Base-by-base conservation (phyloP, 768 basidiomycete species). In the Termitomyces sp. region DNA sequence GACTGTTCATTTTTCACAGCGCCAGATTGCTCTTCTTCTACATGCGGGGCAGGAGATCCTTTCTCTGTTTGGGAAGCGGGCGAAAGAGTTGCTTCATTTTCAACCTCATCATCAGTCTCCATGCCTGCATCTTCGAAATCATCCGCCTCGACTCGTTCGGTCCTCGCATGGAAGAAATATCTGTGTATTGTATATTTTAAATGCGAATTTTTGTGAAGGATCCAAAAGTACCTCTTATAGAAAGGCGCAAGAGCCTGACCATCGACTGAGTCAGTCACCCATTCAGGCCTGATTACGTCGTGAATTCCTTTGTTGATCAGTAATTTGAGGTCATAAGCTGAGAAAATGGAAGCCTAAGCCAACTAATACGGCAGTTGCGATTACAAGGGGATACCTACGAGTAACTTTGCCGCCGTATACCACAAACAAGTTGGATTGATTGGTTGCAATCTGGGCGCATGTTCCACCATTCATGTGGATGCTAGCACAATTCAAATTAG, bases 241-340 rank as follows among this genome's bases (percentile, higher is more conserved):
- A 94, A 72, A 1, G 91, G 86, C 28, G 83, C 70, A 20, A 77
- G 74, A 57, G 80, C 73, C 12, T 78, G 80, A 30, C 75, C 73
- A 6, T 78, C 75, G n/a, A 95, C 77, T 24, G 87, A 94, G 65
- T 94, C 90, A 38, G 77, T 66, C 54, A 98, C 75, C 94, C 94
- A 98, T 30, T 80, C 73, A 0, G 95, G 92, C 56, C 80, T 85
- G 58, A 96, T 73, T 51, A 96, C 84, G 61, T 92, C 87, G 56
- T 85, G 75, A 0, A 77, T 75, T 4, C 79, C 86, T 64, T 90
- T 91, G 57, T 87, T 78, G 52, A 92, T 86, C 56, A 90, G 71
- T 54, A 84, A 70, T 68, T 82, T 86, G 63, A 92, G 75, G 63
- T 89, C 85, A 64, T 86, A 88, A 0, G 87, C 89, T 91, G 55